Conservation (phyloP, 2,329 filamentous ascomycete genomes). For the Pseudocercospora musae region DNA sequence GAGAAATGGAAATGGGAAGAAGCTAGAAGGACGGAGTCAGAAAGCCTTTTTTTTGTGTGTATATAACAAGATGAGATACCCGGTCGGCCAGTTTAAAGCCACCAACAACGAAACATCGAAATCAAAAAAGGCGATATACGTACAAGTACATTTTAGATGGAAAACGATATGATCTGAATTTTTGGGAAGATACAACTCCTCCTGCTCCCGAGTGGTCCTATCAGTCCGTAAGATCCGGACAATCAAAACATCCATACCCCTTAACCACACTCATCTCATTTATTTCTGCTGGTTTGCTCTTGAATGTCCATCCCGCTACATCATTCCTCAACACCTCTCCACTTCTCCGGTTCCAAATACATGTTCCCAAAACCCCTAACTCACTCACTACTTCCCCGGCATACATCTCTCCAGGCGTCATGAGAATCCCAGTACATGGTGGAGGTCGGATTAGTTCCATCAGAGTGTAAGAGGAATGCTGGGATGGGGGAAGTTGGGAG, state of each 20-base stretch:
- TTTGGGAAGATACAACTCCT: too few species aligned
- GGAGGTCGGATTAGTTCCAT: constrained; percentile 43
- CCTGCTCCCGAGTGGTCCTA: too few species aligned
- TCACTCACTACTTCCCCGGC: constrained; percentile 43
- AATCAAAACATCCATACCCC: constrained; percentile 48
- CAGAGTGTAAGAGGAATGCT: constrained; percentile 39
- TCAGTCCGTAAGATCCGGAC: constrained; percentile 26
- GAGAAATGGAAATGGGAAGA: not conserved
- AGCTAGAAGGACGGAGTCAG: not conserved
- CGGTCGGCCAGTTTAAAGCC: not conserved
- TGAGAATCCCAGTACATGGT: constrained; percentile 32
- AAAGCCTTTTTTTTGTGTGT: not conserved
- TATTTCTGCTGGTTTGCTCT: constrained; percentile 41
- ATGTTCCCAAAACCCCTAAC: constrained; percentile 42
- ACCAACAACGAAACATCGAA: not conserved
- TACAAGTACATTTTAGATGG: too few species aligned
- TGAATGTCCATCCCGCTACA: constrained; percentile 43
- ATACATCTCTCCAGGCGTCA: constrained; percentile 33
- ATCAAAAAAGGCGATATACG: too few species aligned
- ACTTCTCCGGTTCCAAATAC: constrained; percentile 36
- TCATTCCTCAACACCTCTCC: constrained; percentile 36
- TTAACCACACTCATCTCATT: constrained; percentile 50
- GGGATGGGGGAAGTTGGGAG: constrained; percentile 19
- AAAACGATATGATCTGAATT: too few species aligned
- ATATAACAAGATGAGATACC: not conserved